Percentiles rank a stretch among this genome's conserved stretches.
phyloP scores from a whole-genome alignment of 257 asterid genomes.

The Solanum microdontum region DNA sequence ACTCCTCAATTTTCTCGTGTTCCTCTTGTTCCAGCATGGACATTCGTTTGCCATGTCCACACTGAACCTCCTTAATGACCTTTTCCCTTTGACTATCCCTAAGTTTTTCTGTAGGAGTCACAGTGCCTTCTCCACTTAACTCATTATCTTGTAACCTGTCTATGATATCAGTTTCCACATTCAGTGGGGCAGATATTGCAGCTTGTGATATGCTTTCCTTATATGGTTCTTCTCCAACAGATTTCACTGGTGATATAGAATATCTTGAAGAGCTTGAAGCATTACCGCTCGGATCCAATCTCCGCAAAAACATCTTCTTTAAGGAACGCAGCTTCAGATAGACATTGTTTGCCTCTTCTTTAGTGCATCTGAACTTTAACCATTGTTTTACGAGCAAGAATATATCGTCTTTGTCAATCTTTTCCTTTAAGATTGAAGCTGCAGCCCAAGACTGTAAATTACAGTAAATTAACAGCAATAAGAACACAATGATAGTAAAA shows the following conservation, averaged over 20 bases:
- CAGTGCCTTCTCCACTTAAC: background rate
- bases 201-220: background rate
- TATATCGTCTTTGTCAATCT: slow-evolving; percentile 35
- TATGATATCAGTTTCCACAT: slow-evolving; percentile 7
- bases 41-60: slow-evolving; percentile 28
- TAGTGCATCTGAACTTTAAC: slow-evolving; percentile 50
- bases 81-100: slow-evolving; percentile 4
- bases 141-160: slow-evolving; percentile 7
- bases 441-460: slow-evolving; percentile 56
- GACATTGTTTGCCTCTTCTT: slow-evolving; percentile 36
- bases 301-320: slow-evolving; percentile 32
- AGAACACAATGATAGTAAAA: background rate
- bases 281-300: background rate
- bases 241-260: slow-evolving; percentile 6
- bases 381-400: slow-evolving; percentile 31
- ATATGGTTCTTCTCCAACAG: slow-evolving; percentile 6
- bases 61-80: slow-evolving; percentile 14
- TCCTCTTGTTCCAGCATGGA: slow-evolving; percentile 28
- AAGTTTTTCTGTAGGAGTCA: slow-evolving; percentile 1
- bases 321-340: slow-evolving; percentile 38
- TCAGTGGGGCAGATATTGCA: background rate
- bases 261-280: background rate
- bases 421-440: slow-evolving; percentile 37
- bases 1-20: slow-evolving; percentile 23
- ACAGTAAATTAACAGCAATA: background rate